Evolutionary conservation across 306 rosid genomes (phyloP), one percentile per base, ranked within the genome.

Genomic region (Ammopiptanthus mongolicus): DNA sequence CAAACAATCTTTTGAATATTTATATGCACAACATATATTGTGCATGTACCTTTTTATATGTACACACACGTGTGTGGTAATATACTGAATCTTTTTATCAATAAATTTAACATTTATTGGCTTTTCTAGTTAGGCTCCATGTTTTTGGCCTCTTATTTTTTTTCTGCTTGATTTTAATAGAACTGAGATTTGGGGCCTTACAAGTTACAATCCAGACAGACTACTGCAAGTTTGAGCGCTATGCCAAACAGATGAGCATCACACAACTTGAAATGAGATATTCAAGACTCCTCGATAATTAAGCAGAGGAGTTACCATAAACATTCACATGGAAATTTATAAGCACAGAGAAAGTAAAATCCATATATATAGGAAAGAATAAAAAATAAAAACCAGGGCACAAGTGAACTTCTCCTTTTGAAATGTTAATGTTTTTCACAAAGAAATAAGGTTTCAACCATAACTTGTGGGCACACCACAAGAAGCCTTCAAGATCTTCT

Each of bases 201-300:
- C 19, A 36, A 33, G 39, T 76, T 42, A 39, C 19, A 36, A 33
- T 29, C 56, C 37, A 12, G 10, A 31, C 60, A 46, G 23, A 71
- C 15, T 13, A 51, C 4, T 39, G 21, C 10, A 60, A 47, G 68
- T 25, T 41, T 21, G 41, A 60, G 13, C 46, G 19, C 9, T 71
- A 66, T 67, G 36, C 25, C 79, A 29, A 46, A 67, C 61, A 73
- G 10, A 53, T 44, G 5, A 53, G 76, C 51, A 72, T 44, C 71
- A 78, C 2, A 56, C 50, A 8, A 11, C 50, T 23, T 63, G 19
- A 63, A 1, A 25, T 17, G 67, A 41, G 47, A 25, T n/a, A 19
- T 4, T 47, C 61, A 69, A 53, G 12, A 65, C 2, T 11, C 8
- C 33, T 56, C 67, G 57, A 62, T 50, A 74, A 65, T 8, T 21